A percentile compares a stretch with the other conserved stretches of the same genome.
phyloP scores from a whole-genome alignment of 768 basidiomycete species.

The Cystobasidium onofrii region DNA sequence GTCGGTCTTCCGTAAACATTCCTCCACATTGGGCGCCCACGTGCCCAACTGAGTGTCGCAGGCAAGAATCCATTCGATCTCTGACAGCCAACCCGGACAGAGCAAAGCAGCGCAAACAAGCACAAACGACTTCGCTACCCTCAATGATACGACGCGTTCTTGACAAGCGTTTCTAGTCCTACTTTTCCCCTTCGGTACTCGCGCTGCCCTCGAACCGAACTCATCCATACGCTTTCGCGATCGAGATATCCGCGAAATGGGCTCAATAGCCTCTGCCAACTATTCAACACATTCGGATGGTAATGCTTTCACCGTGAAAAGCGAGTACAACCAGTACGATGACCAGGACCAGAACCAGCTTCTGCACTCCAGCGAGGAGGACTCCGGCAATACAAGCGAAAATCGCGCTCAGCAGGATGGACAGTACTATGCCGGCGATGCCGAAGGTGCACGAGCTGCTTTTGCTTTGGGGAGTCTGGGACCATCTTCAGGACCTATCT shows the following conservation, averaged over 20 bases:
- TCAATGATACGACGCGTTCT: no score
- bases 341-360: neutral
- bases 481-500: neutral
- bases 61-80: neutral
- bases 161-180: no score
- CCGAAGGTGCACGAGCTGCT: neutral
- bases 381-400: neutral
- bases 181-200: no score
- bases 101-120: no score
- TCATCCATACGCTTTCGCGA: neutral
- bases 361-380: neutral
- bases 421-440: neutral
- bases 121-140: no score
- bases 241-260: neutral
- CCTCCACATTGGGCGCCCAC: no score
- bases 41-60: no score
- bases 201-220: neutral
- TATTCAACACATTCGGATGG: neutral
- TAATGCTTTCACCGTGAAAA: neutral
- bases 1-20: no score
- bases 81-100: no score
- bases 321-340: neutral
- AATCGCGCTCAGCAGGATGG: neutral
- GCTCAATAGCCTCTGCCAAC: neutral
- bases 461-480: neutral